These are phyloP conservation scores for Penicilliopsis zonata DNA, from an alignment of 495 filamentous ascomycete species.

Conservation along the genomic window DNA sequence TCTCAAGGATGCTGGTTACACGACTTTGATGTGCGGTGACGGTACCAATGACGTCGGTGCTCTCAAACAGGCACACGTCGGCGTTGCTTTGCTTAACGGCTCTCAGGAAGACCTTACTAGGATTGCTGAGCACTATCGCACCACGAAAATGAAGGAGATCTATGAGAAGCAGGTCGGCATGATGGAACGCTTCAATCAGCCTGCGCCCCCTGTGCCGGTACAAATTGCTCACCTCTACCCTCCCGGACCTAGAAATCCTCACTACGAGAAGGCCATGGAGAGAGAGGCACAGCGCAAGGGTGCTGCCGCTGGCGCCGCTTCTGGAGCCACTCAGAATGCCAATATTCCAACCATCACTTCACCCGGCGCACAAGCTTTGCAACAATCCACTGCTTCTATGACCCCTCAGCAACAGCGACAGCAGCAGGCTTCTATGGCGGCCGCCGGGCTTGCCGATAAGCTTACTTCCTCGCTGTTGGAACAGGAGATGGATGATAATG, in stretches of 20 bases:
- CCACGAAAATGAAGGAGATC: conserved; percentile 94
- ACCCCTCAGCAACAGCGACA: conserved; percentile 48
- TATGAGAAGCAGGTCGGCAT: conserved; percentile 90
- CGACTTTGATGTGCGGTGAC: conserved; percentile 97
- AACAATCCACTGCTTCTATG: conserved; percentile 38
- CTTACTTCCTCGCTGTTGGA: conserved; percentile 86
- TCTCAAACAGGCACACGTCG: conserved; percentile 95
- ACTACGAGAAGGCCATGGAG: conserved; percentile 87
- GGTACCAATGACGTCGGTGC: conserved; percentile 98
- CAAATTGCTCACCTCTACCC: conserved; percentile 93
- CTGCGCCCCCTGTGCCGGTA: conserved; percentile 73
- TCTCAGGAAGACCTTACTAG: conserved; percentile 79
- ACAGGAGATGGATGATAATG: conserved; percentile 71
- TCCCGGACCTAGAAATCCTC: conserved; percentile 82
- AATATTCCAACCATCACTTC: conserved; percentile 60
- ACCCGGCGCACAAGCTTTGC: conserved; percentile 56
- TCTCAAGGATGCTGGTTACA: conserved; percentile 92
- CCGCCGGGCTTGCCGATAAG: conserved; percentile 73
- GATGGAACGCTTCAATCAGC: conserved; percentile 90
- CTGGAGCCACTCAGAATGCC: conserved; percentile 22
- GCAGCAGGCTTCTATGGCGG: conserved; percentile 53
- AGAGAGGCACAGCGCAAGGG: conserved; percentile 68
- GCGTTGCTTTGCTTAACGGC: conserved; percentile 91
- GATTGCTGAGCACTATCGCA: conserved; percentile 86
- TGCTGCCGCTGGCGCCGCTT: conserved; percentile 26